Conservation (phyloP, 768 basidiomycete genomes). For the Suillus subluteus region DNA sequence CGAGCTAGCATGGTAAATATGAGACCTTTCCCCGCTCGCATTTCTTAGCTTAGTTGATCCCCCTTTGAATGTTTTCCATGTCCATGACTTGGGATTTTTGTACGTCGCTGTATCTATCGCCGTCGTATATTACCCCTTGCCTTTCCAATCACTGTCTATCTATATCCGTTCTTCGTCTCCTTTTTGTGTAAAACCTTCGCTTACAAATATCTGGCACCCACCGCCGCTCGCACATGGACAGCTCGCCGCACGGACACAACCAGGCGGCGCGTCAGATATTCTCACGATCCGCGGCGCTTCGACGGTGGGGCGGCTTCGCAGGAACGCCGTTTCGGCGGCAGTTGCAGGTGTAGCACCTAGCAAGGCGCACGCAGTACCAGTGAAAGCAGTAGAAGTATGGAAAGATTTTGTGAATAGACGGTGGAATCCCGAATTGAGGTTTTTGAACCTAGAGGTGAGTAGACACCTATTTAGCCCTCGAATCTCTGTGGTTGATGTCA, state of each 20-base stretch:
- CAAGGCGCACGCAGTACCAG: conserved; percentile 25
- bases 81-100: conserved; percentile 9
- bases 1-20: conserved; percentile 73
- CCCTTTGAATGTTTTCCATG: conserved; percentile 20
- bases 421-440: conserved; percentile 69
- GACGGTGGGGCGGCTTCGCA: conserved; percentile 57
- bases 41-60: conserved; percentile 20
- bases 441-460: conserved; percentile 84
- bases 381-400: conserved; percentile 68
- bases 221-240: conserved; percentile 33
- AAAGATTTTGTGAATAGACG: conserved; percentile 72
- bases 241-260: conserved; percentile 45
- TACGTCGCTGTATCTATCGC: conserved; percentile 10
- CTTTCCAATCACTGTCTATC: conserved; percentile 5
- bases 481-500: conserved; percentile 8
- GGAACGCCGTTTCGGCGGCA: conserved; percentile 53
- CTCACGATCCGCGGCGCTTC: conserved; percentile 71
- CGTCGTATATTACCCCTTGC: conserved; percentile 7
- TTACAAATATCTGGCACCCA: conserved; percentile 29
- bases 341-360: conserved; percentile 13
- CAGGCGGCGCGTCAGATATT: conserved; percentile 48
- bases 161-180: conserved; percentile 25
- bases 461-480: not conserved
- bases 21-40: conserved; percentile 33
- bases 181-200: conserved; percentile 29